phyloP scores from a whole-genome alignment of 179 eudicot genomes.

The Pouteria campechiana region DNA sequence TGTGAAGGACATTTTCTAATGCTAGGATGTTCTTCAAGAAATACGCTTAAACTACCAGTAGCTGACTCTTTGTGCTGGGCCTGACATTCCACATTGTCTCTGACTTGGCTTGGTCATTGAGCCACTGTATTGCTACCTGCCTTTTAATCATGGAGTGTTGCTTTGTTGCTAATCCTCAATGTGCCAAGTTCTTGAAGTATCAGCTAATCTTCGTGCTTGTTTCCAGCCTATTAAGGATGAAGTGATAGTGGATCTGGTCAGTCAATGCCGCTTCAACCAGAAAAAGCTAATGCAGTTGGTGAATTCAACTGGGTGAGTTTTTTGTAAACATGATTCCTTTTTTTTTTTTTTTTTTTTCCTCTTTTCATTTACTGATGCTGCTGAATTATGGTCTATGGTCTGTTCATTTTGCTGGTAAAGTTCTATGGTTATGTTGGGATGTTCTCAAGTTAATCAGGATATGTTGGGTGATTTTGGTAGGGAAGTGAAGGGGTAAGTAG shows the following conservation, averaged over 20 bases:
- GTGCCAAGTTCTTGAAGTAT: too few relatives aligned
- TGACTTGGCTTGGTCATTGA: background rate
- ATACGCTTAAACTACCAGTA: too few relatives aligned
- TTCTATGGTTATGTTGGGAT: background rate
- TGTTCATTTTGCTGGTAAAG: too few relatives aligned
- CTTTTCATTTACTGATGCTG: background rate
- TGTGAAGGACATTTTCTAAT: too few relatives aligned
- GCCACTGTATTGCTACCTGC: background rate
- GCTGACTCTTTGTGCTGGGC: too few relatives aligned
- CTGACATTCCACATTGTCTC: too few relatives aligned
- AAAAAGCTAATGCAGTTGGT: conserved; percentile 84
- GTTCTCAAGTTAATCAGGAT: conserved; percentile 3
- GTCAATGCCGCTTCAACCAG: conserved; percentile 79
- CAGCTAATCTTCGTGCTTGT: conserved; percentile 1
- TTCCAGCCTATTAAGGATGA: conserved; percentile 83
- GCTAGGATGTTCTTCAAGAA: too few relatives aligned
- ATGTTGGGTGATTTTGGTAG: too few relatives aligned
- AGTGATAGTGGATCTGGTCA: conserved; percentile 77
- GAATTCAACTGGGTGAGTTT: conserved; percentile 52
- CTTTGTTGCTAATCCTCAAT: too few relatives aligned
- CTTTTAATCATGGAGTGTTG: too few relatives aligned
- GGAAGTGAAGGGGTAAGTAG: too few relatives aligned
- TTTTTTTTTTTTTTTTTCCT: background rate
- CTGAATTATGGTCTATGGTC: background rate
- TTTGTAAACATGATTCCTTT: background rate